These are phyloP conservation scores for Fusarium sororula DNA, from an alignment of 2,329 filamentous ascomycete genomes.

Conservation along the genomic window DNA sequence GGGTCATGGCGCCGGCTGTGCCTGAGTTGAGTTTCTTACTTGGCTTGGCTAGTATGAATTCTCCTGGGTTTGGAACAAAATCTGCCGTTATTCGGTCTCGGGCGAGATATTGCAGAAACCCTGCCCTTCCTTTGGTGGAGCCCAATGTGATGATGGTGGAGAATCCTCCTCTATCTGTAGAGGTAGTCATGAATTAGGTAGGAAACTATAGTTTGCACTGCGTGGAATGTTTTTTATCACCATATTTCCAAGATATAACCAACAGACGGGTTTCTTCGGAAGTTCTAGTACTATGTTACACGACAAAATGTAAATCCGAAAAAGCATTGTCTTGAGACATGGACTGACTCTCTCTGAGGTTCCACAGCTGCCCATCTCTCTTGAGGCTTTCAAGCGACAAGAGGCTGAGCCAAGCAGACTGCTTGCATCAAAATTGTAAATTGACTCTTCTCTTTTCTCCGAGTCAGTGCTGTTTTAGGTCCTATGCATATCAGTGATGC, in stretches of 20 bases:
- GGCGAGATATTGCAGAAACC: neutral
- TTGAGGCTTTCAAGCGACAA: neutral
- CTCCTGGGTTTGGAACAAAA: neutral
- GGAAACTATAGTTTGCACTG: neutral
- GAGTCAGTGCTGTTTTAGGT: accelerated
- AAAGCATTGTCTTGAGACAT: neutral
- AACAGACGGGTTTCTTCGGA: neutral
- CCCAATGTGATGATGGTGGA: neutral
- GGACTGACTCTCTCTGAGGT: neutral
- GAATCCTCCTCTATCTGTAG: neutral
- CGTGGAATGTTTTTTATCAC: neutral
- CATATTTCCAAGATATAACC: neutral
- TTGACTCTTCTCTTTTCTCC: accelerated
- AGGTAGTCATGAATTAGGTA: neutral
- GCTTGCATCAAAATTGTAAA: accelerated
- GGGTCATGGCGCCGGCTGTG: neutral
- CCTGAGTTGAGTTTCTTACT: neutral
- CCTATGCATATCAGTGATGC: accelerated
- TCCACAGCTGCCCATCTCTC: neutral
- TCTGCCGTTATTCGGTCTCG: neutral
- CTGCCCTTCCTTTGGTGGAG: neutral
- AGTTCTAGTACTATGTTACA: too few relatives aligned
- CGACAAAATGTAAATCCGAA: neutral
- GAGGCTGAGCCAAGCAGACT: too few relatives aligned
- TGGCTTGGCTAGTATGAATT: neutral